Evolutionary conservation across 805 yeast species (phyloP).

Genomic region (Maudiozyma saulgeensis): DNA sequence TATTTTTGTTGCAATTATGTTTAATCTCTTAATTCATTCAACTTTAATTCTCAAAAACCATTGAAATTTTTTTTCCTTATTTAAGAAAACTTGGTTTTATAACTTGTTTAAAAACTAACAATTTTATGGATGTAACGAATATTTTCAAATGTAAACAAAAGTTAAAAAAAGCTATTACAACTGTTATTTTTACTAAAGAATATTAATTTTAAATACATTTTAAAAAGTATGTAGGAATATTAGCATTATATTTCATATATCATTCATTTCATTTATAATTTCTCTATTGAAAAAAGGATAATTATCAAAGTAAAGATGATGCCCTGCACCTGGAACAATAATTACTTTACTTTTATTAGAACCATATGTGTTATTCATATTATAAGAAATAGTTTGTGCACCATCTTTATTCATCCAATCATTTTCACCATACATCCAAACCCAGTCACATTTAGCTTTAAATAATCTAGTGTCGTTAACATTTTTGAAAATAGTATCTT

Average conservation of each 20-base stretch:
- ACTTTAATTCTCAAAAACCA: too few species aligned
- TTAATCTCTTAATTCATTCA: too few species aligned
- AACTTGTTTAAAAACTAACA: too few species aligned
- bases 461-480: conserved; percentile 14
- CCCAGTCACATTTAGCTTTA: conserved; percentile 49
- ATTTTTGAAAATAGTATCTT: conserved; percentile 20
- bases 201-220: not conserved
- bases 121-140: not conserved
- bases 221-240: not conserved
- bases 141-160: not conserved
- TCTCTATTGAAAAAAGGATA: conserved; percentile 41
- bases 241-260: not conserved
- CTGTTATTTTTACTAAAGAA: not conserved
- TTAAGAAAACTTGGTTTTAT: too few species aligned
- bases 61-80: too few species aligned
- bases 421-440: conserved; percentile 79
- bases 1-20: too few species aligned
- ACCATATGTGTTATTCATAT: conserved; percentile 12
- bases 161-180: not conserved
- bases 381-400: conserved; percentile 28
- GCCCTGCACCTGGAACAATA: conserved; percentile 53
- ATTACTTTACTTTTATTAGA: conserved; percentile 27
- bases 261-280: conserved; percentile 43
- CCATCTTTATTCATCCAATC: conserved; percentile 57
- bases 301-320: conserved; percentile 72